Conservation (phyloP, 1,139 yeast genomes). For the Blastobotrys serpentis region DNA sequence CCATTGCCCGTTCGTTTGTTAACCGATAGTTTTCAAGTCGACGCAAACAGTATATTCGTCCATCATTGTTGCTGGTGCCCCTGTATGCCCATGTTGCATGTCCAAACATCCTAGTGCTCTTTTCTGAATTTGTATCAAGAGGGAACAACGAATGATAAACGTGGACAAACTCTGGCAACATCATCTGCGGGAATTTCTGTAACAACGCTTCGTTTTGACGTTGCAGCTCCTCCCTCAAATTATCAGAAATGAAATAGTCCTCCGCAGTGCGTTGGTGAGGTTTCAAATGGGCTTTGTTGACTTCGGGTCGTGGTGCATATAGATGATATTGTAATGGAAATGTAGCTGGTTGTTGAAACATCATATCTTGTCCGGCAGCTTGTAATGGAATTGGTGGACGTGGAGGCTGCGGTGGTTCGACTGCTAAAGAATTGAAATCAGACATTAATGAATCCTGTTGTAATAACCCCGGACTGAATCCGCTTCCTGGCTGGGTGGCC, state of each 20-base stretch:
- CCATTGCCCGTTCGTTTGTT: slow-evolving; percentile 56
- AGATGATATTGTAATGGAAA: slow-evolving; percentile 82
- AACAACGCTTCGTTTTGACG: slow-evolving; percentile 78
- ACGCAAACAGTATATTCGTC: slow-evolving; percentile 71
- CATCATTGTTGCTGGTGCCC: slow-evolving; percentile 77
- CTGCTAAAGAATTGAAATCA: slow-evolving; percentile 16
- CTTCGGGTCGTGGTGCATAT: slow-evolving; percentile 84
- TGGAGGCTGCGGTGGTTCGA: slow-evolving; percentile 19
- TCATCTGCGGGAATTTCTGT: slow-evolving; percentile 61
- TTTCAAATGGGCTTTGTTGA: slow-evolving; percentile 43
- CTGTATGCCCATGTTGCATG: slow-evolving; percentile 68
- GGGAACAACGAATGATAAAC: slow-evolving; percentile 86
- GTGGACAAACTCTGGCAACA: slow-evolving; percentile 73
- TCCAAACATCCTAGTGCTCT: slow-evolving; percentile 56
- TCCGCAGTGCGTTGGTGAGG: slow-evolving; percentile 70
- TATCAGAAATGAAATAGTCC: slow-evolving; percentile 68
- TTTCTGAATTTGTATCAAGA: slow-evolving; percentile 62
- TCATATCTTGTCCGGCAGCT: slow-evolving; percentile 22
- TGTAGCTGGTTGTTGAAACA: slow-evolving; percentile 27
- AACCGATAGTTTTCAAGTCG: slow-evolving; percentile 66
- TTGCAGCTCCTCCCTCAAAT: slow-evolving; percentile 69
- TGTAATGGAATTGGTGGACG: slow-evolving; percentile 19
- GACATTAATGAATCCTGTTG: slow-evolving; percentile 3
- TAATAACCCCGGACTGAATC: slow-evolving; percentile 5
- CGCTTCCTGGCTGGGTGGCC: slow-evolving; percentile 1